Conservation (phyloP, 441 rosid species). For the Monsonia emarginata region DNA sequence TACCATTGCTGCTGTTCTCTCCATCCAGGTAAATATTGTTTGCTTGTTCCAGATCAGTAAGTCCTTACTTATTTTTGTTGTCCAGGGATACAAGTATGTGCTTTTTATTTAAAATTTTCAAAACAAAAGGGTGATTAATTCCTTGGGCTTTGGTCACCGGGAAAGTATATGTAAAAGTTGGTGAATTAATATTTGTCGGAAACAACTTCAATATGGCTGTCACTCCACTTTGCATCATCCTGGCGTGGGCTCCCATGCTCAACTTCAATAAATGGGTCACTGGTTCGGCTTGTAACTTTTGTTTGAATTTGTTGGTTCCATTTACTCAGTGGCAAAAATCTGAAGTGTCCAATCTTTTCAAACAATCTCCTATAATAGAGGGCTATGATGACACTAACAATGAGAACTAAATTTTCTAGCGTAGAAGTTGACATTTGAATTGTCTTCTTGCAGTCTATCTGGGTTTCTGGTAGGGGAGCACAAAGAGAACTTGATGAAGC, state of each 20-base stretch:
- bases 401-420: neutral
- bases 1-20: constrained; percentile 73
- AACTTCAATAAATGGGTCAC: too few species aligned
- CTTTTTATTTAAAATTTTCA: too few species aligned
- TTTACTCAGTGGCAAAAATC: neutral
- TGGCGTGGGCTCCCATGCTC: too few species aligned
- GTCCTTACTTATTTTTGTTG: neutral
- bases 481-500: constrained; percentile 87
- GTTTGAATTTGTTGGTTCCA: neutral
- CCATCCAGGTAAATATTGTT: constrained; percentile 54
- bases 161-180: neutral
- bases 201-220: neutral
- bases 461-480: constrained; percentile 70
- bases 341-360: neutral
- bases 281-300: neutral
- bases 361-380: too few species aligned
- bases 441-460: constrained; percentile 58
- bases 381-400: neutral
- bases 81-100: neutral
- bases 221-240: too few species aligned
- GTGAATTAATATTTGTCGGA: neutral
- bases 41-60: neutral
- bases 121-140: too few species aligned
- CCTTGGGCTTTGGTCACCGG: neutral
- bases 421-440: constrained; percentile 1